Evolutionary conservation across 805 yeast genomes (phyloP).

Genomic region (Komagataella kurtzmanii): DNA sequence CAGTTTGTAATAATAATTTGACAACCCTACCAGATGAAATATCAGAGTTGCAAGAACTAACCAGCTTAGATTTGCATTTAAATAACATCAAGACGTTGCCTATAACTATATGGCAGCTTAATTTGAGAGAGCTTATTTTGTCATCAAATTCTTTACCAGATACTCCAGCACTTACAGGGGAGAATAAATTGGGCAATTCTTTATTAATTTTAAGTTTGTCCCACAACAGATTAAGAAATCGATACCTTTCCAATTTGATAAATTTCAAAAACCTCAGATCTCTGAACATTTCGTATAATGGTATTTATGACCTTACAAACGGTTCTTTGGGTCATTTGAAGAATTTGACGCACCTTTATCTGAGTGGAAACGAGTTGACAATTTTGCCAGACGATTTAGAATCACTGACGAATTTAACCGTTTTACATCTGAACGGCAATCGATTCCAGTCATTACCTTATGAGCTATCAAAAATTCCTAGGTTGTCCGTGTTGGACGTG

Average conservation of each 20-base stretch:
- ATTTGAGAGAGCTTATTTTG: constrained; percentile 35
- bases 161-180: constrained; percentile 40
- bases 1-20: constrained; percentile 63
- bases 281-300: constrained; percentile 76
- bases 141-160: constrained; percentile 58
- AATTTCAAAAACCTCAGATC: constrained; percentile 40
- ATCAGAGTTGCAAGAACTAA: constrained; percentile 44
- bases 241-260: constrained; percentile 56
- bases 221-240: constrained; percentile 76
- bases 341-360: constrained; percentile 46
- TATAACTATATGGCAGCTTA: constrained; percentile 41
- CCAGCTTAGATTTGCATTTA: constrained; percentile 65
- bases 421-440: constrained; percentile 68
- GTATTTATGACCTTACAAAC: constrained; percentile 64
- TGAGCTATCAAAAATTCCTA: constrained; percentile 58
- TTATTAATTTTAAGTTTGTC: constrained; percentile 51
- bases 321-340: constrained; percentile 51
- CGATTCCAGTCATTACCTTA: constrained; percentile 80
- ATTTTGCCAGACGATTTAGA: constrained; percentile 81
- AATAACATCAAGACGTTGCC: constrained; percentile 68
- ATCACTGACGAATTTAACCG: constrained; percentile 37
- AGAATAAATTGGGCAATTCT: constrained; percentile 6
- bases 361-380: constrained; percentile 74
- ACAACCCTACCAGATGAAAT: constrained; percentile 57
- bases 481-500: constrained; percentile 67